Evolutionary conservation across 352 stramenopile genomes (phyloP).

Genomic region (Phytopythium mirpurense): DNA sequence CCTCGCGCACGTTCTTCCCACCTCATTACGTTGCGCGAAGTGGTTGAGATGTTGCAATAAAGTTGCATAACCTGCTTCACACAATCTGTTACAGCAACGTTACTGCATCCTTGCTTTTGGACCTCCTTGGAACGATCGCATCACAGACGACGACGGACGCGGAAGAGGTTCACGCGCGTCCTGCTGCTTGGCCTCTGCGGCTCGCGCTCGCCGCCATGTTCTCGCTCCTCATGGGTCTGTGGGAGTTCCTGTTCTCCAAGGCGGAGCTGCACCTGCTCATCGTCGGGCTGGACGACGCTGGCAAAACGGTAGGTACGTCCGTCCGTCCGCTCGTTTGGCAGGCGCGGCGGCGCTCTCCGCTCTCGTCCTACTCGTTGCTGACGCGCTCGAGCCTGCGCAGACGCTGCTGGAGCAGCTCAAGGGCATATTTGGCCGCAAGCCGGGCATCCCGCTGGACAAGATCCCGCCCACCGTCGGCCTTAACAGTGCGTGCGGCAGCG

Average conservation of each 20-base stretch:
- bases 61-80: neutral
- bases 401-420: slow-evolving; percentile 91
- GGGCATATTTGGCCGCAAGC: slow-evolving; percentile 85
- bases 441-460: slow-evolving; percentile 86
- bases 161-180: too few species aligned
- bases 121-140: too few species aligned
- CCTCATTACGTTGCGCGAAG: neutral
- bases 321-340: neutral
- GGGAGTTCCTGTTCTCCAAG: slow-evolving; percentile 82
- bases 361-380: too few species aligned
- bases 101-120: too few species aligned
- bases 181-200: too few species aligned
- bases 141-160: too few species aligned
- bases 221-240: slow-evolving; percentile 78
- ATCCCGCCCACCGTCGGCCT: slow-evolving; percentile 90
- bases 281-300: slow-evolving; percentile 88
- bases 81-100: too few species aligned
- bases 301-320: slow-evolving; percentile 87
- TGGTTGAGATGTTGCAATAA: neutral
- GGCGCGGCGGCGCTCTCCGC: too few species aligned
- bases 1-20: neutral
- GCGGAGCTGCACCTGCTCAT: slow-evolving; percentile 90
- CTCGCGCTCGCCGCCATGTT: too few species aligned
- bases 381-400: slow-evolving; percentile 12
- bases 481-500: slow-evolving; percentile 75